Base-by-base conservation (phyloP, 2,329 filamentous ascomycete genomes). In the Chaetomiaceae sp. region DNA sequence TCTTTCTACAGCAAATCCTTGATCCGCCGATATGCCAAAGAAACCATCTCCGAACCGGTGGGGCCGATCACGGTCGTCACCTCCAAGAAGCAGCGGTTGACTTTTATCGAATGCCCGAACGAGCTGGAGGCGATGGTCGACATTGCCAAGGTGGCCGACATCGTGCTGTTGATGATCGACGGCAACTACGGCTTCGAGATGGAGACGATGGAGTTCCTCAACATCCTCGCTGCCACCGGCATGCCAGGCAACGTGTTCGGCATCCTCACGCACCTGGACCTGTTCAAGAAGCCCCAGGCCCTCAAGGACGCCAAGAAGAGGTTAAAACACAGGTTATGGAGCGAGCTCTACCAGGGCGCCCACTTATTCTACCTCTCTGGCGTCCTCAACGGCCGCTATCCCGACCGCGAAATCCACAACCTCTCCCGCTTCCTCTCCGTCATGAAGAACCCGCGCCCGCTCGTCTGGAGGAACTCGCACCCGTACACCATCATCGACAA, bases 131-230 rank as follows among this genome's bases (percentile, higher is more conserved):
- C 89, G 61, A 96, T 97, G 89, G 91, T 99, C 60, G 94, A 99
- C 71, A 81, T 96, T 53, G 89, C 94, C 55, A 99, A 99, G 72
- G 89, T 99, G 39, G 94, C 95, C 17, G 94, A 99, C 69, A 96
- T 99, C 64, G 89, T 97, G 6, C 79, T 99, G 46, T 80, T 99
- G 53, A 94, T 99, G 89, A 99, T 99, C 63, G 94, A 99, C 68
- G 95, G 94, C 52, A 97, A 97, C 72, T 99, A 88, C 66, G 95
- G 94, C 14, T 99, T 99, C 67, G 94, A 99, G 73, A 99, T 99
- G 94, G 94, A 99, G 78, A 99, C 94, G 0, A 99, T 99, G 94
- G 94, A 99, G 72, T 99, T 99, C 58, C 75, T 99, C 66, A 97
- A 96, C 64, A 85, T 96, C 17, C 77, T 99, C 47, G 87, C 89